Conservation (phyloP, 441 rosid genomes). For the Raphanus hybrid region DNA sequence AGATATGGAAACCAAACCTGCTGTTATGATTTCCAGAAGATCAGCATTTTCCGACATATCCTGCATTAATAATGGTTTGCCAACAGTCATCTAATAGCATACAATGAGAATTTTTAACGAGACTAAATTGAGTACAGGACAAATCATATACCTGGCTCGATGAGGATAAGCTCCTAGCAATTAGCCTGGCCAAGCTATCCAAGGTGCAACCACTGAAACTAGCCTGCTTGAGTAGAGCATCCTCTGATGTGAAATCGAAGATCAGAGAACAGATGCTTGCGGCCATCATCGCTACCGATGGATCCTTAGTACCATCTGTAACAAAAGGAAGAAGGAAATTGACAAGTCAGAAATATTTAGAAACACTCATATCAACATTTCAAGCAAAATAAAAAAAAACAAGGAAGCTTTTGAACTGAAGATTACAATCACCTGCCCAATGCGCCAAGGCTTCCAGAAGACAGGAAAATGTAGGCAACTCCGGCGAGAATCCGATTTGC, state of each 20-base stretch:
- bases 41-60: constrained; percentile 52
- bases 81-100: too few species aligned
- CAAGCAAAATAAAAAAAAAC: constrained; percentile 7
- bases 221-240: constrained; percentile 62
- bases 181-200: constrained; percentile 50
- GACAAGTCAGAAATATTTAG: not conserved
- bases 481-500: constrained; percentile 52
- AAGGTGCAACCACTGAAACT: constrained; percentile 49
- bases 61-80: constrained; percentile 49
- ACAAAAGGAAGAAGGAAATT: not conserved
- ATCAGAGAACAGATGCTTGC: constrained; percentile 74
- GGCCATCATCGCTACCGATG: constrained; percentile 68
- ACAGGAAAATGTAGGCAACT: constrained; percentile 48
- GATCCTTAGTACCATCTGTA: constrained; percentile 59
- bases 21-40: constrained; percentile 70
- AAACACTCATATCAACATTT: constrained; percentile 12
- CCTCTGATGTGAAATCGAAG: constrained; percentile 76
- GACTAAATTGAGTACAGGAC: not conserved
- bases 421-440: constrained; percentile 66
- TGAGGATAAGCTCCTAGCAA: constrained; percentile 66
- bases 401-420: not conserved
- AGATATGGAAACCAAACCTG: constrained; percentile 54
- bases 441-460: constrained; percentile 69
- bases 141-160: constrained; percentile 51
- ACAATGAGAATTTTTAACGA: too few species aligned